Evolutionary conservation across 805 yeast species (phyloP), one percentile per base, ranked within the genome.

Genomic region (Saccharomycodes ludwigii): DNA sequence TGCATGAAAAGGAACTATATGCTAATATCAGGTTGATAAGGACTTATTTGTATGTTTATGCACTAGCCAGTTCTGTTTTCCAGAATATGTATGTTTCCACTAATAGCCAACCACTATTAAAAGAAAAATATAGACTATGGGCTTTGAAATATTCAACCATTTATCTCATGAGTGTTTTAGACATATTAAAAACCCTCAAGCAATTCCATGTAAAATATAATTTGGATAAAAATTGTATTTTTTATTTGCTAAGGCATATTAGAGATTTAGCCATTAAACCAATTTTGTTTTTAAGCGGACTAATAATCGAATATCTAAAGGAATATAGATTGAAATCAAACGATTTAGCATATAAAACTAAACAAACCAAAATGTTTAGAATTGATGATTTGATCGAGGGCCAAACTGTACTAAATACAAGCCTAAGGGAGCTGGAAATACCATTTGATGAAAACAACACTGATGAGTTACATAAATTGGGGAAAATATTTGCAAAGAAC

Each of bases 241-340:
- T 7, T 19, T 28, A 28, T 18, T 10, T 18, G 10, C 12, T 28
- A 18, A 21, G 24, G 12, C 24, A 12, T 19, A 28, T 28, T 15
- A 28, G 20, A 18, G 30, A 28, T n/a, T 28, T 21, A n/a, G 30
- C 18, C n/a, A 28, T 28, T 11, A 18, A 15, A 15, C 24, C 30
- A 10, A 9, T 12, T n/a, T 15, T 28, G 14, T 28, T n/a, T n/a
- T n/a, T n/a, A n/a, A n/a, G n/a, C n/a, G n/a, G n/a, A n/a, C n/a
- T n/a, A n/a, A n/a, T n/a, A n/a, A n/a, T n/a, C n/a, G n/a, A n/a
- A n/a, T n/a, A n/a, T n/a, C n/a, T n/a, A n/a, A n/a, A n/a, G n/a
- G n/a, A n/a, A n/a, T n/a, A n/a, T n/a, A n/a, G n/a, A n/a, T n/a
- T n/a, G n/a, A n/a, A n/a, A n/a, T n/a, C n/a, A n/a, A n/a, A n/a